A percentile compares a stretch with the other conserved stretches of the same genome.
phyloP scores from a whole-genome alignment of 2,329 filamentous ascomycete genomes.

The Trichoderma sp. region DNA sequence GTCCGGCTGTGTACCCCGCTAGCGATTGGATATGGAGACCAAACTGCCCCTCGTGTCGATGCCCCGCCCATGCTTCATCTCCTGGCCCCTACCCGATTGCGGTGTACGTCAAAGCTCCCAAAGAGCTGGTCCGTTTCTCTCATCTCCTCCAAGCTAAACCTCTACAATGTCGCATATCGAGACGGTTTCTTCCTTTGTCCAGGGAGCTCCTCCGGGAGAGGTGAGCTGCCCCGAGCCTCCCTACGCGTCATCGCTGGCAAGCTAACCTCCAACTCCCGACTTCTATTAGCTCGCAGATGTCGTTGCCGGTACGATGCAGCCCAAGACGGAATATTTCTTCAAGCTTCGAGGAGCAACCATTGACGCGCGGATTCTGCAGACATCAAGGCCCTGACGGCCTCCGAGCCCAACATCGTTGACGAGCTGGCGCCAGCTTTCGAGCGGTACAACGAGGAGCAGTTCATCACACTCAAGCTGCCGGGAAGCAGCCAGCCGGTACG shows the following conservation, averaged over 20 bases:
- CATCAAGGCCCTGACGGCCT: constrained; percentile 79
- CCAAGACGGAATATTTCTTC: not conserved
- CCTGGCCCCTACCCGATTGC: constrained; percentile 3
- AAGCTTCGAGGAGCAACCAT: not conserved
- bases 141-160: not conserved
- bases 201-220: constrained; percentile 94
- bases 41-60: constrained; percentile 9
- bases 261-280: constrained; percentile 28
- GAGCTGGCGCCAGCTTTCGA: constrained; percentile 80
- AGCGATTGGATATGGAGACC: not conserved
- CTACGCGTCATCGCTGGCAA: constrained; percentile 23
- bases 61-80: constrained; percentile 16
- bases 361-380: constrained; percentile 52
- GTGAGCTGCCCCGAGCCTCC: constrained; percentile 42
- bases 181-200: constrained; percentile 76
- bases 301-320: constrained; percentile 64
- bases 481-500: constrained; percentile 65
- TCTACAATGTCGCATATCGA: constrained; percentile 38
- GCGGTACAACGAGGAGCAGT: constrained; percentile 95
- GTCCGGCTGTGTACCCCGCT: constrained; percentile 5
- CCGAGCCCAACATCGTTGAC: constrained; percentile 63
- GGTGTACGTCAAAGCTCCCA: constrained; percentile 17
- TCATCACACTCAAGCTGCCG: constrained; percentile 83
- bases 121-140: not conserved
- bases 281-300: constrained; percentile 73